Percentiles rank a stretch among this genome's conserved stretches.
Evolutionary conservation across 1,284 basidiomycete species (phyloP).

Genomic region (Caloboletus firmus): DNA sequence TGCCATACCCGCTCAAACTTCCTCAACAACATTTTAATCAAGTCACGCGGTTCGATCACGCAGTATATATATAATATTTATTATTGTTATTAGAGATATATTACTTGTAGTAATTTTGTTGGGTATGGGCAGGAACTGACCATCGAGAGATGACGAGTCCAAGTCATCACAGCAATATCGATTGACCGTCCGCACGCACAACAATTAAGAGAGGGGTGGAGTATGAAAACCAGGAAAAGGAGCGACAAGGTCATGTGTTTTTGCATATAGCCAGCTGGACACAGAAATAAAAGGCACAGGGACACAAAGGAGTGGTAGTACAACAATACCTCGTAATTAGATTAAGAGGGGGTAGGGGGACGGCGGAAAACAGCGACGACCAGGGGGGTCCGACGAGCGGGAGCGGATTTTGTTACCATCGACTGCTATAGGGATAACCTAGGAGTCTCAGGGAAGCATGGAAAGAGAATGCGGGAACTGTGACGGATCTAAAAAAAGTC

Average conservation of each 20-base stretch:
- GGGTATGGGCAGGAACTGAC: neutral
- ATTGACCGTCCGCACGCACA: neutral
- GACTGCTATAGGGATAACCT: slow-evolving; percentile 15
- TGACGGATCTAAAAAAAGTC: slow-evolving; percentile 16
- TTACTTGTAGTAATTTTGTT: neutral
- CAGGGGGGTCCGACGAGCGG: neutral
- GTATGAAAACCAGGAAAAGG: slow-evolving; percentile 1
- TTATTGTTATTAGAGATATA: neutral
- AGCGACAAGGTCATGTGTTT: slow-evolving; percentile 15
- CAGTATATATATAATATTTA: neutral
- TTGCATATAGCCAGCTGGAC: slow-evolving; percentile 12
- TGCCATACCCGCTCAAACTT: neutral
- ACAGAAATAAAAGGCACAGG: slow-evolving; percentile 7
- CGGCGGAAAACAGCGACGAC: slow-evolving; percentile 2
- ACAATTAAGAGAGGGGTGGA: neutral
- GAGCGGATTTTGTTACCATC: slow-evolving; percentile 12
- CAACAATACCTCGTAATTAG: slow-evolving; percentile 27
- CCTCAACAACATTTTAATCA: neutral
- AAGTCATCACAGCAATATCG: neutral
- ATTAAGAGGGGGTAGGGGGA: slow-evolving; percentile 5
- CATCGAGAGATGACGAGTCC: neutral
- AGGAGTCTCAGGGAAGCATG: neutral
- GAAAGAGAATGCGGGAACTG: slow-evolving; percentile 5
- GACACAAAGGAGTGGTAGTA: slow-evolving; percentile 30
- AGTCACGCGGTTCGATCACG: neutral